Base-by-base conservation (phyloP, 768 basidiomycete species). In the Chlorophyllum brunneum region DNA sequence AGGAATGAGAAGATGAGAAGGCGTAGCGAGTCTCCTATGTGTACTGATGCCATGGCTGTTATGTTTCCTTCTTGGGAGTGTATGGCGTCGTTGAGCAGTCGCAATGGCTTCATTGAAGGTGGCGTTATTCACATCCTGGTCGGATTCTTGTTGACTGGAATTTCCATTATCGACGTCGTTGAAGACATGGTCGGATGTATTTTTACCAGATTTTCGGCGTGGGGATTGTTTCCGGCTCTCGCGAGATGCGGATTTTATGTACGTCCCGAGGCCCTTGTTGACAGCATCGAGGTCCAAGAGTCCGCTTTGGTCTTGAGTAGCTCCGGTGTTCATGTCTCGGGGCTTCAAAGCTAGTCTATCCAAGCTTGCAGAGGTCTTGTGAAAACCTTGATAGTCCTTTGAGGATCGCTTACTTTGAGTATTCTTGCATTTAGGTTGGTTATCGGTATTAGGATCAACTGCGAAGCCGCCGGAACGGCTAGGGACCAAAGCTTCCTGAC, bases 1-100 rank as follows among this genome's bases (percentile, higher is more conserved):
- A 5, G 82, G 82, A 23, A 83, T 73, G 69, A 73, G 80, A 23
- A 83, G 64, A 57, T 82, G 82, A 2, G 75, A 76, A 4, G 73
- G 68, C n/a, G 76, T 76, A 16, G 78, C 71, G n/a, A 82, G 61
- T 6, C 72, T 71, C 27, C 43, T 38, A 16, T 39, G 54, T 24
- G 60, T 24, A 38, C 16, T 30, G 8, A 48, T 24, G 23, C 40
- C 36, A 29, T 30, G 34, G 27, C 15, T 46, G 26, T 38, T 36
- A 15, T 46, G 20, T n/a, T 36, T 16, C 26, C 36, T 26, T 10
- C 51, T 37, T 16, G 51, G 51, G 27, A 53, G 51, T 2, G 51
- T 53, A 31, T 53, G 51, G n/a, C 51, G 26, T 11, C 51, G 43
- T 24, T 53, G 45, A 16, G 49, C 20, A 23, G 13, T 11, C 22